Evolutionary conservation across 2,329 filamentous ascomycete genomes (phyloP), one percentile per base, ranked within the genome.

Genomic region (Hortaea sp.): DNA sequence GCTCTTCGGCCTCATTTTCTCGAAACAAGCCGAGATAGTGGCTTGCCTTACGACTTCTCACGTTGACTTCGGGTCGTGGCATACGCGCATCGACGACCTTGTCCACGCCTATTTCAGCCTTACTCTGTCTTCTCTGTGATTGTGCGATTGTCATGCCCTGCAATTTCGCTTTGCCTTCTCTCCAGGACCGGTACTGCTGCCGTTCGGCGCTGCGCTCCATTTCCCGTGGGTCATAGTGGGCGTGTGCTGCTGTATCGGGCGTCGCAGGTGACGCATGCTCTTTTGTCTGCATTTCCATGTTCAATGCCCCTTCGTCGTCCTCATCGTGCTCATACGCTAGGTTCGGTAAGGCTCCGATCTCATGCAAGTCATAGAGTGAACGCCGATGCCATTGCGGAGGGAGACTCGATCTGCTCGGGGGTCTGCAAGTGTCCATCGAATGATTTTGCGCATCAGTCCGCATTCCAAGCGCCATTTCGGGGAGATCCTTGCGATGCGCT

Each of bases 1-100:
- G 73, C 30, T 75, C 71, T 27, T 71, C 71, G 5, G 67, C 69
- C 45, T 78, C 77, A 48, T 78, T 79, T 51, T 80, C 77, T 56
- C 79, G 79, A 65, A 82, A 83, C 5, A 83, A 65, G 9, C 79
- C 77, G 44, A 83, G 65, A 55, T 79, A 81, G 57, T 82, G 79
- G 57, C 78, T 81, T 38, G 79, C 77, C 63, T 83, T 83, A 47
- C 79, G 72, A 60, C 78, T 82, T 49, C 79, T 72, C 40, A 76
- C 74, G 54, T 77, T 71, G 28, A 71, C 66, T 29, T 68, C 63
- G 27, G 65, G 65, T 53, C 78, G 78, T 37, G 77, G 70, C 47
- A 82, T 59, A 29, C 77, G 80, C 12, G 79, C 79, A 61, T 82
- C 77, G 49, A 83, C 81, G 39, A 77, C 75, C 60, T 77, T 78